Evolutionary conservation across 345 rosid species (phyloP).

Genomic region (Laguncularia racemosa): DNA sequence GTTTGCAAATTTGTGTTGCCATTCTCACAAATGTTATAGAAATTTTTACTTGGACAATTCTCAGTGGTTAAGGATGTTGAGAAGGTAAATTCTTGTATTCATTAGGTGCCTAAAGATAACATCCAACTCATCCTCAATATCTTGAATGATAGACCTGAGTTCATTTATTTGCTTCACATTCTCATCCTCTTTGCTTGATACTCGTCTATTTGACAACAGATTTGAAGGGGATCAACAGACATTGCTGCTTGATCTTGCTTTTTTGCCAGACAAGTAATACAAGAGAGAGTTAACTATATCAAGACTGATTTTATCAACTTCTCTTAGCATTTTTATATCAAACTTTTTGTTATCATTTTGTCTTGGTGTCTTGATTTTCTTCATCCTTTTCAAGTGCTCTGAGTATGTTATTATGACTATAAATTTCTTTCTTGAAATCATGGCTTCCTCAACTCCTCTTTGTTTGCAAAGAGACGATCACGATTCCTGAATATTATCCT

Average conservation of each 20-base stretch:
- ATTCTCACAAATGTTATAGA: too few species aligned
- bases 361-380: background rate
- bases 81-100: slow-evolving; percentile 1
- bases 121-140: slow-evolving; percentile 2
- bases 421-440: background rate
- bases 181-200: too few species aligned
- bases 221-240: background rate
- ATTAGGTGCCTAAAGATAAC: background rate
- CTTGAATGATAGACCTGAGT: background rate
- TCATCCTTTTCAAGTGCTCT: background rate
- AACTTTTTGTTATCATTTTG: background rate
- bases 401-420: background rate
- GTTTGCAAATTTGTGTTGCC: too few species aligned
- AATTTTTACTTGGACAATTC: too few species aligned
- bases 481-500: background rate
- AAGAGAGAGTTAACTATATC: slow-evolving; percentile 3
- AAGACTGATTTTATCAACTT: background rate
- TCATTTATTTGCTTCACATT: background rate
- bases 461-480: background rate
- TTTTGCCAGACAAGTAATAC: background rate
- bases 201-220: too few species aligned
- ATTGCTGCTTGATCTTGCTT: background rate
- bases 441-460: background rate
- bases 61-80: background rate
- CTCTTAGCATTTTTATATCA: background rate